Base-by-base conservation (phyloP, 352 stramenopile genomes). In the Thraustotheca clavata region DNA sequence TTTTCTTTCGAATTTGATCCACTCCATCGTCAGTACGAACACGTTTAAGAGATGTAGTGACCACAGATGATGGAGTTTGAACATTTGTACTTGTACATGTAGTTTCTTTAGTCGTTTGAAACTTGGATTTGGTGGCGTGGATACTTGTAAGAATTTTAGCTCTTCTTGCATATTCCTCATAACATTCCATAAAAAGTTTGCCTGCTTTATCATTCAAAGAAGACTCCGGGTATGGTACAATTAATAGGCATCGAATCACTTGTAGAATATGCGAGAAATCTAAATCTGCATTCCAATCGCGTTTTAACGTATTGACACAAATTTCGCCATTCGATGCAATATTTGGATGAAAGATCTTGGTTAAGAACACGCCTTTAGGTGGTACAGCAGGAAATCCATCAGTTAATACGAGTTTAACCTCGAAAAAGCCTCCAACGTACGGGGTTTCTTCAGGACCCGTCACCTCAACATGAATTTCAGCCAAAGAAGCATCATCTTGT, bases 301-400 rank as follows among this genome's bases (percentile, higher is more conserved):
- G 96, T 78, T 99, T 99, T 34, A 99, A 84, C 32, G 96, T 99
- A 72, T 99, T 99, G 24, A 99, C 97, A 69, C 97, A 99, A 76
- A 99, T 99, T 36, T 98, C 96, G 36, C 96, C 97, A 26, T 90
- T 97, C 12, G 80, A 90, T 22, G 96, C 94, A 22, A 99, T 96
- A 76, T 99, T 99, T 0, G 97, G 97, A 73, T 99, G 97, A 76
- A 98, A 99, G 55, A 99, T 99, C 82, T 98, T 99, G 34, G 97
- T 99, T 22, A 98, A 73, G 68, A 99, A 99, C 62, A 98, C 94
- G 31, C 95, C 87, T 55, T 87, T 87, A 8, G 89, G 89, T 20
- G 89, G 88, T 48, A 86, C 73, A 32, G 84, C 72, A 18, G 89
- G 89, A 61, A 95, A 96, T 36, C 89, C 82, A 29, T 88, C 79